phyloP scores from a whole-genome alignment of 2,329 filamentous ascomycete genomes.

The Penicillium sclerotigenum region DNA sequence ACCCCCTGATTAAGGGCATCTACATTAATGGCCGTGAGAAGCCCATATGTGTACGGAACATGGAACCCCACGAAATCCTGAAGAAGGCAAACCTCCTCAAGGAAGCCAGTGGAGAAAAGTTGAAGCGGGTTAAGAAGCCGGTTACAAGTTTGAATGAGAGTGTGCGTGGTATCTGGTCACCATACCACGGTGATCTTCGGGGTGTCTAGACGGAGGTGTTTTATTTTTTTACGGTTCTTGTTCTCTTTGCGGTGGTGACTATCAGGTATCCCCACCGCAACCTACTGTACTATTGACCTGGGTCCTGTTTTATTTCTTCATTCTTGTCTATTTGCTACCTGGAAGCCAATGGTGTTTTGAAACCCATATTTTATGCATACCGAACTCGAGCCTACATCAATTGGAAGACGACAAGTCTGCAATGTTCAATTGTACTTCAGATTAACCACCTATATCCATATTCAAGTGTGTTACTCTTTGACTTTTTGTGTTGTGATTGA shows the following conservation, averaged over 20 bases:
- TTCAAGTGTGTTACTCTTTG: not conserved
- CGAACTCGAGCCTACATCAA: conserved; percentile 19
- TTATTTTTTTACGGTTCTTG: conserved; percentile 9
- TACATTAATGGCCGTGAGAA: conserved; percentile 91
- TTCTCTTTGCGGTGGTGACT: conserved; percentile 7
- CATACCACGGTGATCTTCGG: conserved; percentile 57
- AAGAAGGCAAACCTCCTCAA: conserved; percentile 63
- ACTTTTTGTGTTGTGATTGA: no score
- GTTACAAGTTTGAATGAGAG: conserved; percentile 62
- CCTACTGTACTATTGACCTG: conserved; percentile 32
- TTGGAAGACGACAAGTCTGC: not conserved
- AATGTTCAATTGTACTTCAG: not conserved
- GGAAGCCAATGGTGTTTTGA: conserved; percentile 13
- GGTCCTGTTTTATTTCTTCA: conserved; percentile 16
- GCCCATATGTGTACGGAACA: conserved; percentile 82
- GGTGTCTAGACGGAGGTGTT: conserved; percentile 40
- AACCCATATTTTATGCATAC: conserved; percentile 23
- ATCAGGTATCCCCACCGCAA: conserved; percentile 16
- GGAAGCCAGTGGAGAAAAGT: conserved; percentile 48
- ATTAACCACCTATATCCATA: not conserved
- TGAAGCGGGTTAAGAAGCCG: conserved; percentile 55
- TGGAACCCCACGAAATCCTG: conserved; percentile 75
- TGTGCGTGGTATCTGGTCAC: conserved; percentile 64
- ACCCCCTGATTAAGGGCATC: conserved; percentile 82
- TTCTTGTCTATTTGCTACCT: conserved; percentile 18